Conservation (phyloP, 257 asterid genomes). For the Cordia subcordata region DNA sequence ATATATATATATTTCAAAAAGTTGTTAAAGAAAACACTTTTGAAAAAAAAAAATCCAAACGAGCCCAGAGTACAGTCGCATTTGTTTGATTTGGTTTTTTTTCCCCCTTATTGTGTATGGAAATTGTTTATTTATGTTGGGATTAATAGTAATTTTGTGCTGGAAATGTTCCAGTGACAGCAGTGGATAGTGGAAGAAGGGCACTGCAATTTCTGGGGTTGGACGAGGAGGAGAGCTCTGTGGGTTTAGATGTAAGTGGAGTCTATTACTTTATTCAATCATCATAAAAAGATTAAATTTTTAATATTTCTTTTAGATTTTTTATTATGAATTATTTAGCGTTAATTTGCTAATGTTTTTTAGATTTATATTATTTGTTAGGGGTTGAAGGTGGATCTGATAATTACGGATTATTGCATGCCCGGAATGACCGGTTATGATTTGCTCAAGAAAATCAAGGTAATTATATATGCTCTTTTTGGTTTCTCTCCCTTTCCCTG, state of each 20-base stretch:
- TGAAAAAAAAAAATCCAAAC: no score
- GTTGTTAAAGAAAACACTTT: no score
- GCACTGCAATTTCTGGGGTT: constrained; percentile 84
- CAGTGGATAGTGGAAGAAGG: constrained; percentile 88
- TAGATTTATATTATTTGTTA: constrained; percentile 19
- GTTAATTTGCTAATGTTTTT: constrained; percentile 2
- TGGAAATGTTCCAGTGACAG: constrained; percentile 54
- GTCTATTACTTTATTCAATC: background rate
- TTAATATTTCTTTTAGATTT: background rate
- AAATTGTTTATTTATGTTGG: no score
- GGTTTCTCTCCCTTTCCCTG: background rate
- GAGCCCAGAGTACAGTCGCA: no score
- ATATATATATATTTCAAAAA: no score
- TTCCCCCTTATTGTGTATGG: no score
- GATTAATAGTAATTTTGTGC: background rate
- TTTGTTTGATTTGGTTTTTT: no score
- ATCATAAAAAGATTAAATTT: background rate
- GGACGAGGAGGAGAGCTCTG: constrained; percentile 59
- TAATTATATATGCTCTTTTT: constrained; percentile 6
- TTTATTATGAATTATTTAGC: background rate
- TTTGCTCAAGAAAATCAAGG: constrained; percentile 84
- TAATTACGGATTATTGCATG: constrained; percentile 92
- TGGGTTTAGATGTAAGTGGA: constrained; percentile 52
- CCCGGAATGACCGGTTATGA: constrained; percentile 97
- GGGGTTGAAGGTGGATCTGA: constrained; percentile 86